A percentile compares a stretch with the other conserved stretches of the same genome.
Evolutionary conservation across 371 early-diverging fungal genomes (phyloP).

Genomic region (Mucor lusitanicus): DNA sequence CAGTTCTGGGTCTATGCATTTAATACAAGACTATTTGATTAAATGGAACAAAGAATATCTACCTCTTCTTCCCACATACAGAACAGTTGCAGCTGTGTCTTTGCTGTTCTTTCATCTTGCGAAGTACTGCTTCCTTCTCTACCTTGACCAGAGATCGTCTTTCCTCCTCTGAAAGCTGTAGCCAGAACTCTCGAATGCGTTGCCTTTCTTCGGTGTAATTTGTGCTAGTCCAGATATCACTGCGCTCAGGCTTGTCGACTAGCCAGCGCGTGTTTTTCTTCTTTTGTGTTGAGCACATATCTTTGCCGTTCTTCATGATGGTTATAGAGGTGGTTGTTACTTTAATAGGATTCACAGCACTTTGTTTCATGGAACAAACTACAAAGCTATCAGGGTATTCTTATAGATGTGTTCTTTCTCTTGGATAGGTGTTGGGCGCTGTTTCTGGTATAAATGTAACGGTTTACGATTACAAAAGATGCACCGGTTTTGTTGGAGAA

Average conservation of each 20-base stretch:
- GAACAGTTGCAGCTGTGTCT: conserved; percentile 88
- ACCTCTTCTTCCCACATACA: conserved; percentile 87
- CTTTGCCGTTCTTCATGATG: neutral
- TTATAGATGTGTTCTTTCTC: neutral
- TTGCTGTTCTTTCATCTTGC: conserved; percentile 93
- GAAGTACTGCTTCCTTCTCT: conserved; percentile 89
- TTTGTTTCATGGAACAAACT: conserved; percentile 3
- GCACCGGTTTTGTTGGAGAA: neutral
- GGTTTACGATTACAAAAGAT: no score
- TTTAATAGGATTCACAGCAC: neutral
- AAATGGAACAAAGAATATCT: neutral
- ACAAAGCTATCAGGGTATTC: neutral
- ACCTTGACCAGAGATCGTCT: conserved; percentile 81
- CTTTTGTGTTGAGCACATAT: neutral
- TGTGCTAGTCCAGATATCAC: conserved; percentile 70
- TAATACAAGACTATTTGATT: neutral
- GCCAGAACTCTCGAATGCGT: conserved; percentile 89
- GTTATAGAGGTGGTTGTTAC: neutral
- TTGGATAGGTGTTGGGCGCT: no score
- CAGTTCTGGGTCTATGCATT: conserved; percentile 55
- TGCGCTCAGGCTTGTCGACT: conserved; percentile 8
- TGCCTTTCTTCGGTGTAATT: conserved; percentile 80
- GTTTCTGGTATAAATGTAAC: no score
- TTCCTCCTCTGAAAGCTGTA: conserved; percentile 83
- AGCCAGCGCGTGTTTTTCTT: conserved; percentile 12